Conservation (phyloP, 1,284 basidiomycete genomes). For the Laetiporus sulphureus region DNA sequence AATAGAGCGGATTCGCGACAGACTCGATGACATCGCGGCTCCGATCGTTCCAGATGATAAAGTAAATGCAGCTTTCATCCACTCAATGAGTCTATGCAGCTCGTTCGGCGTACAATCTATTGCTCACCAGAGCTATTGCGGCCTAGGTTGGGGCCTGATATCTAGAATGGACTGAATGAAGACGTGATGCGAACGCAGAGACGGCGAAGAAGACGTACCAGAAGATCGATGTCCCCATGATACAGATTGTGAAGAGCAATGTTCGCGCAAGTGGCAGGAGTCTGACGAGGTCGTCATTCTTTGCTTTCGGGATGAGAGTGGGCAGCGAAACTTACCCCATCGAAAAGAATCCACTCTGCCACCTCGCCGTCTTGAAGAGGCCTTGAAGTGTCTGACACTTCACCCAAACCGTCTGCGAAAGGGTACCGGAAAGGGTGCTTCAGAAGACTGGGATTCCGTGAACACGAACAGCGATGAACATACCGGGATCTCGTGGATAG, state of each 20-base stretch:
- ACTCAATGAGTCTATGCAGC: background rate
- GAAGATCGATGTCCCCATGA: conserved; percentile 77
- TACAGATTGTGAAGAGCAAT: conserved; percentile 86
- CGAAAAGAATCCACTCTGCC: conserved; percentile 84
- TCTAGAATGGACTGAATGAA: conserved; percentile 30
- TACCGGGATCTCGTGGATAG: conserved; percentile 66
- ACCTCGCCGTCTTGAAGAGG: conserved; percentile 70
- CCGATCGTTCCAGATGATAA: conserved; percentile 89
- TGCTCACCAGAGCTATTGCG: conserved; percentile 70
- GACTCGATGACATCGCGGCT: conserved; percentile 75
- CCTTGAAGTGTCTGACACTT: conserved; percentile 53
- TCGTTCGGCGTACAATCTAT: background rate
- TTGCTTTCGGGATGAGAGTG: background rate
- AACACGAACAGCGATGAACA: conserved; percentile 7
- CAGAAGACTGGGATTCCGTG: background rate
- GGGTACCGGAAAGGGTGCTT: background rate
- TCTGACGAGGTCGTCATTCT: no score
- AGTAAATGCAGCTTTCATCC: conserved; percentile 64
- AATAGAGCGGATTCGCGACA: conserved; percentile 67
- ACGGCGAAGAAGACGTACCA: conserved; percentile 41
- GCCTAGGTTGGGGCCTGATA: conserved; percentile 73
- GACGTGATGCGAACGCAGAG: background rate
- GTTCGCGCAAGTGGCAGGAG: conserved; percentile 87
- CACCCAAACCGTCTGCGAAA: conserved; percentile 62
- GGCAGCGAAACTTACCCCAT: conserved; percentile 55